Evolutionary conservation across 768 basidiomycete genomes (phyloP).

Genomic region (Leccinum boreale): DNA sequence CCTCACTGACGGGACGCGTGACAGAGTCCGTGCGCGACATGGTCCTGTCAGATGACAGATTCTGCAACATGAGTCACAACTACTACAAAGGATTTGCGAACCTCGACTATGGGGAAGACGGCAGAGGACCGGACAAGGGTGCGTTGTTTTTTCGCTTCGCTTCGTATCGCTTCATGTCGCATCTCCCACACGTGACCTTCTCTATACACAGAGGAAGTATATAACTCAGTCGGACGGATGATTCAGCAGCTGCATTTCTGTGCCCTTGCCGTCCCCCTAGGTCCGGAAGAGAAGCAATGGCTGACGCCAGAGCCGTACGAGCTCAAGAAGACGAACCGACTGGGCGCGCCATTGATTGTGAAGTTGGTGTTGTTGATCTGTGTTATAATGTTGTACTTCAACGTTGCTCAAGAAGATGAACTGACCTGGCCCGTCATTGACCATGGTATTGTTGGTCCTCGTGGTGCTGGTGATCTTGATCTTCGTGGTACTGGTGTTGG

Average conservation of each 20-base stretch:
- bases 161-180: too few species aligned
- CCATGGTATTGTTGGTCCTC: too few species aligned
- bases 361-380: constrained; percentile 14
- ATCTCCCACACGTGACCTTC: background rate
- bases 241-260: constrained; percentile 17
- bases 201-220: constrained; percentile 22
- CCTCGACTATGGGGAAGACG: constrained; percentile 15
- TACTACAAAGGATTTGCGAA: constrained; percentile 16
- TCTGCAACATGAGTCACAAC: constrained; percentile 18
- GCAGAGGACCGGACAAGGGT: constrained; percentile 13
- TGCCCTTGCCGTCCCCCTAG: background rate
- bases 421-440: too few species aligned
- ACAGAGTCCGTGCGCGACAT: constrained; percentile 17
- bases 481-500: too few species aligned
- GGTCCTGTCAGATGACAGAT: constrained; percentile 9
- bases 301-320: constrained; percentile 12
- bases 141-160: background rate
- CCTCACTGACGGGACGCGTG: background rate
- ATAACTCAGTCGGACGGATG: constrained; percentile 20
- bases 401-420: too few species aligned
- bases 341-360: constrained; percentile 3
- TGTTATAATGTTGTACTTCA: background rate
- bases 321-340: constrained; percentile 1
- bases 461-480: too few species aligned
- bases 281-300: constrained; percentile 6